Base-by-base conservation (phyloP, 2,329 filamentous ascomycete genomes). In the Xylaria sp. region DNA sequence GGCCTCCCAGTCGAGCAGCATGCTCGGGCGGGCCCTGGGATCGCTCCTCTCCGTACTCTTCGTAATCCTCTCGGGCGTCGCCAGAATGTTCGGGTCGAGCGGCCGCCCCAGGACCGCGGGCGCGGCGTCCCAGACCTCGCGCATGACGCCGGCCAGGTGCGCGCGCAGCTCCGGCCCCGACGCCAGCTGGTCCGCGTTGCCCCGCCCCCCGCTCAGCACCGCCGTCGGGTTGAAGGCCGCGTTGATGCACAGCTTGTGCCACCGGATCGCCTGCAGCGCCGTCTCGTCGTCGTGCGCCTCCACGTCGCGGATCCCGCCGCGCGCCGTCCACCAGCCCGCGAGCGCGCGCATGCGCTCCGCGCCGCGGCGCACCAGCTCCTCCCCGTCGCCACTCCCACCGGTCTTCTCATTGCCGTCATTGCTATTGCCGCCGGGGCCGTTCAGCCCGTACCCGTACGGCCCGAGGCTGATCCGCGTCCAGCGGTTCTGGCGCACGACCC, bases 231-330 rank as follows among this genome's bases (percentile, higher is more conserved):
- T 91, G 80, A 90, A 88, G 47, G 85, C 83, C 0, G 87, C 85
- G 69, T 91, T 91, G 75, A 91, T 90, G 63, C 85, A 87, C 57
- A 90, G 82, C 71, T 91, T 91, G 71, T 90, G 87, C 88, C 88
- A 91, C 20, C 88, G 78, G 17, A 90, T 82, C 39, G 84, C 80
- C 71, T 91, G 88, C 42, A 91, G 75, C 55, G 84, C 86, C 26
- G 84, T 74, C 69, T 89, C 85, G 43, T 89, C 85, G 43, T 82
- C 78, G 63, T 87, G 84, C 7, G 80, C 74, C 56, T 86, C 82
- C 4, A 86, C 85, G 69, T 91, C 88, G 54, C 79, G 79, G 59
- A 91, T 83, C 1, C 81, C 82, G 37, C 86, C 87, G 16, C 81
- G 72, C 11, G 74, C 69, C 6, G 75, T 74, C 68, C 86, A 81